A percentile compares a stretch with the other conserved stretches of the same genome.
These are phyloP conservation scores for Pseudocercospora fijiensis DNA, from an alignment of 2,329 filamentous ascomycete species.

Conservation along the genomic window DNA sequence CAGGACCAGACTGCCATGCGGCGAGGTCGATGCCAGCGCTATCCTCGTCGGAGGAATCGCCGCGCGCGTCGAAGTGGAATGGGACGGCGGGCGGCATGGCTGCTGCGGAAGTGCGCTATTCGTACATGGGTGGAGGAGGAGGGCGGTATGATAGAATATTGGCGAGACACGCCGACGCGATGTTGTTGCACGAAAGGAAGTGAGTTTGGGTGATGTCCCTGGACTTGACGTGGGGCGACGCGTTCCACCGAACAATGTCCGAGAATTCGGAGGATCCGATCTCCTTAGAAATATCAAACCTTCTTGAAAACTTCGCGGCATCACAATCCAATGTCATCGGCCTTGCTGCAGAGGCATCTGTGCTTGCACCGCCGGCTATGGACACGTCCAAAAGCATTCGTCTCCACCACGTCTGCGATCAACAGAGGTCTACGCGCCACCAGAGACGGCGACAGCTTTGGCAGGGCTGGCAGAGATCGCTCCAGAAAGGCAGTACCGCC, in stretches of 20 bases:
- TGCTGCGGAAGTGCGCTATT: neutral
- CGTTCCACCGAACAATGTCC: constrained; percentile 10
- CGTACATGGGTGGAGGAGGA: neutral
- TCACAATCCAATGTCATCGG: constrained; percentile 13
- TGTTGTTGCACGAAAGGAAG: neutral
- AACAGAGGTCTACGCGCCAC: constrained; percentile 59
- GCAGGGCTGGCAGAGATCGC: constrained; percentile 23
- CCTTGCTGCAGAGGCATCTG: constrained; percentile 14
- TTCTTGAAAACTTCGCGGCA: neutral
- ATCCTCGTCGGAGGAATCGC: constrained; percentile 35
- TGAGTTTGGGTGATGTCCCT: neutral
- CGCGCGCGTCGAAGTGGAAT: constrained; percentile 31
- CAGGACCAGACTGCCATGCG: constrained; percentile 29
- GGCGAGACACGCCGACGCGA: neutral
- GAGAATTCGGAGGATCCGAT: neutral
- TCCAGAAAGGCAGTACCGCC: constrained; percentile 2
- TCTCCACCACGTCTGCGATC: constrained; percentile 68
- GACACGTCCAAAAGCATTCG: constrained; percentile 29
- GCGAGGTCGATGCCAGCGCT: constrained; percentile 29
- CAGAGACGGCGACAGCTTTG: constrained; percentile 13
- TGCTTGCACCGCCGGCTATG: constrained; percentile 18
- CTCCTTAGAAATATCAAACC: neutral
- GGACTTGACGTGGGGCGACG: neutral
- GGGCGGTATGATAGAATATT: neutral
- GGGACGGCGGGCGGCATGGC: constrained; percentile 24